Evolutionary conservation across 805 yeast genomes (phyloP).

Genomic region (Yamadazyma scolyti): DNA sequence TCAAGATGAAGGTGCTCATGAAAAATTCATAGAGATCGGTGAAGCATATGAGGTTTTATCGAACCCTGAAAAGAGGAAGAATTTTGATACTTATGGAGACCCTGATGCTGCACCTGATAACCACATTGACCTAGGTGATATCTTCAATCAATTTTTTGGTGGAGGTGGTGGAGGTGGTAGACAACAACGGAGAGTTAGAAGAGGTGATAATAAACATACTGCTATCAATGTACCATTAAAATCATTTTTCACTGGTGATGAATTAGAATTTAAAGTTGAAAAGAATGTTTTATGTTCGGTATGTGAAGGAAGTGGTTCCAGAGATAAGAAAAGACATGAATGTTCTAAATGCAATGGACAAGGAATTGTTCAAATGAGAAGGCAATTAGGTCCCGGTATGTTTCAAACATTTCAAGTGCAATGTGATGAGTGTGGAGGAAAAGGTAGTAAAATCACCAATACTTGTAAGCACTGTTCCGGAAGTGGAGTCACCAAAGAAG

Average conservation of each 20-base stretch:
- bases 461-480: slow-evolving; percentile 75
- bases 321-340: slow-evolving; percentile 64
- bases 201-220: slow-evolving; percentile 63
- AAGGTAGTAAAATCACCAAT: slow-evolving; percentile 62
- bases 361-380: slow-evolving; percentile 61
- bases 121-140: slow-evolving; percentile 45
- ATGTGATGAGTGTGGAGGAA: slow-evolving; percentile 80
- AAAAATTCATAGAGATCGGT: slow-evolving; percentile 83
- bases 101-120: slow-evolving; percentile 41
- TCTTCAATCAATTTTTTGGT: slow-evolving; percentile 47
- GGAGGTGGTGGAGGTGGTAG: slow-evolving; percentile 27
- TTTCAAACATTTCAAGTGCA: slow-evolving; percentile 75
- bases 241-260: slow-evolving; percentile 70
- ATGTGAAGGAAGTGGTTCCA: slow-evolving; percentile 84
- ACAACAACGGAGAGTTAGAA: slow-evolving; percentile 41
- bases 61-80: slow-evolving; percentile 62
- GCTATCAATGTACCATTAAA: slow-evolving; percentile 52
- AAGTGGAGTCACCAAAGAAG: slow-evolving; percentile 52
- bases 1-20: slow-evolving; percentile 77
- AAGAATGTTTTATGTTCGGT: slow-evolving; percentile 72
- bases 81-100: slow-evolving; percentile 77
- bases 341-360: slow-evolving; percentile 74
- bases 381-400: slow-evolving; percentile 89
- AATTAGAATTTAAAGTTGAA: slow-evolving; percentile 55
- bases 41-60: slow-evolving; percentile 87